phyloP scores from a whole-genome alignment of 2,329 filamentous ascomycete genomes.

The Trichoderma semiorbis region DNA sequence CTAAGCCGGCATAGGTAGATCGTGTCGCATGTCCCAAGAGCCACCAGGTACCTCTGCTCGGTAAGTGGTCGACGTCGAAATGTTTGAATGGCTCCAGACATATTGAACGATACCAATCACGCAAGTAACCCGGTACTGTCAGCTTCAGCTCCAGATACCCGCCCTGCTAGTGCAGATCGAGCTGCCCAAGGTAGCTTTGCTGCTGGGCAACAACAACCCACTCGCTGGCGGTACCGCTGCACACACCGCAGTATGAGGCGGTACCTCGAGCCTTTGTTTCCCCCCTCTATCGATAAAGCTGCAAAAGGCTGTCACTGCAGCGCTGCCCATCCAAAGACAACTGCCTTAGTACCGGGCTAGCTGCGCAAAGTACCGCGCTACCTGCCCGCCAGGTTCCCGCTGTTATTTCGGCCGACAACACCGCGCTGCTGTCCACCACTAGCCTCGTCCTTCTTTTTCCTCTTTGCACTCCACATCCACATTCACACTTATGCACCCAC shows the following conservation, averaged over 20 bases:
- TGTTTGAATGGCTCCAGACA: not conserved
- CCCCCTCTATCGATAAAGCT: slow-evolving; percentile 11
- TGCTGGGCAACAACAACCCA: not conserved
- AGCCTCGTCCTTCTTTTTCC: slow-evolving; percentile 17
- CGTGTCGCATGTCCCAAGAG: not conserved
- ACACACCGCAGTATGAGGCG: not conserved
- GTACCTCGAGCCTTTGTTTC: not conserved
- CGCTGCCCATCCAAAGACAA: not conserved
- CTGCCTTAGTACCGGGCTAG: not conserved
- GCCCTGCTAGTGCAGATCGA: slow-evolving; percentile 11
- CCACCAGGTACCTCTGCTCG: not conserved
- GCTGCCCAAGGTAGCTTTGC: not conserved
- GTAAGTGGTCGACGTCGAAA: not conserved
- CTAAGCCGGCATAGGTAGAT: not conserved
- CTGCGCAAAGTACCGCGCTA: slow-evolving; percentile 4
- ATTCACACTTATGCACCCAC: slow-evolving; percentile 14
- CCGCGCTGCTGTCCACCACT: slow-evolving; percentile 16
- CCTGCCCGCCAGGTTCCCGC: slow-evolving; percentile 14
- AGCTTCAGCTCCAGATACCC: slow-evolving; percentile 13
- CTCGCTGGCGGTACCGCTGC: not conserved
- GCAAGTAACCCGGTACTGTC: not conserved
- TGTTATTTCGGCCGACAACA: slow-evolving; percentile 20
- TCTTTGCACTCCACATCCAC: slow-evolving; percentile 19
- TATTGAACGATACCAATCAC: not conserved
- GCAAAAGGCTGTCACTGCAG: slow-evolving; percentile 4